Conservation (phyloP, 2,329 filamentous ascomycete genomes). For the Penicillium italicum region DNA sequence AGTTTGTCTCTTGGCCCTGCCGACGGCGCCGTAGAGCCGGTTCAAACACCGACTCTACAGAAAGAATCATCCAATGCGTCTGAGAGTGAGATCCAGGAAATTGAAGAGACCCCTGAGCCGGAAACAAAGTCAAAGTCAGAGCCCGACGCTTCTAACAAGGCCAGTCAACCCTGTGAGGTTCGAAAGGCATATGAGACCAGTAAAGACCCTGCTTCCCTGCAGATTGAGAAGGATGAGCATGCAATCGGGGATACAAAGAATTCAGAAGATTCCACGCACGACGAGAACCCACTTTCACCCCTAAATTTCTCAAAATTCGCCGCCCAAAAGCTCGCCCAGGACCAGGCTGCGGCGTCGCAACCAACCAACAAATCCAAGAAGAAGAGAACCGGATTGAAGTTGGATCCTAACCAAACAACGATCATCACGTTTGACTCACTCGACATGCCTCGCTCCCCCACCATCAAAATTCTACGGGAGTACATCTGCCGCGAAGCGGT, state of each 20-base stretch:
- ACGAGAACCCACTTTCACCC: slow-evolving; percentile 19
- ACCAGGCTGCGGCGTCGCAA: background rate
- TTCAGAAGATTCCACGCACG: slow-evolving; percentile 10
- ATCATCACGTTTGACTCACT: slow-evolving; percentile 90
- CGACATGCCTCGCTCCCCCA: slow-evolving; percentile 59
- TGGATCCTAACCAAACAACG: slow-evolving; percentile 56
- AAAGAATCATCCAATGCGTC: slow-evolving; percentile 12
- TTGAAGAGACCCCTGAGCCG: slow-evolving; percentile 29
- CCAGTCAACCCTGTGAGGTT: background rate
- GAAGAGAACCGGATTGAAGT: slow-evolving; percentile 38
- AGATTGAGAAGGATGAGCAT: slow-evolving; percentile 7
- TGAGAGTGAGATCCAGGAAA: slow-evolving; percentile 24
- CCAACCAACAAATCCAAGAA: slow-evolving; percentile 20
- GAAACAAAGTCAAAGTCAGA: slow-evolving; percentile 1
- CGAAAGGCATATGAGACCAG: slow-evolving; percentile 22
- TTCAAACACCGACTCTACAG: slow-evolving; percentile 3
- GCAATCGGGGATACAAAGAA: slow-evolving; percentile 23
- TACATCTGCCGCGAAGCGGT: slow-evolving; percentile 73
- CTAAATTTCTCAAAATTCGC: slow-evolving; percentile 16
- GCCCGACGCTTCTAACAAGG: background rate
- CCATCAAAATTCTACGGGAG: slow-evolving; percentile 66
- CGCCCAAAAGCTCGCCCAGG: slow-evolving; percentile 8
- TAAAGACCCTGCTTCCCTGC: slow-evolving; percentile 29
- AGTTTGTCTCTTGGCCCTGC: slow-evolving; percentile 48
- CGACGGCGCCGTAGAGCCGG: background rate